Conservation (phyloP, 805 yeast species). For the Kockiozyma suomiensis region DNA sequence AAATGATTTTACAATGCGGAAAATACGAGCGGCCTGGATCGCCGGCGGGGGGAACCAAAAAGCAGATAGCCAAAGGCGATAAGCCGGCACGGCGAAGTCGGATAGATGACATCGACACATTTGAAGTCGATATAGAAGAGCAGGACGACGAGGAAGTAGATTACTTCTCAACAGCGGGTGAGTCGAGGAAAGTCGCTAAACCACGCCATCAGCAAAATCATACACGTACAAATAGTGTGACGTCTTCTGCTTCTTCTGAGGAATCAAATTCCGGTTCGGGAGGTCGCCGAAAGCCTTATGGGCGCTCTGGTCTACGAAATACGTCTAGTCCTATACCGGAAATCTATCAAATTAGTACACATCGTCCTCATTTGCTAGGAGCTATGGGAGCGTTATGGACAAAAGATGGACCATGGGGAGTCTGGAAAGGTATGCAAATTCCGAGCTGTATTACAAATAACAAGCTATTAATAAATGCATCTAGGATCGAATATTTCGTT, state of each 20-base stretch:
- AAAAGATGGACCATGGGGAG: constrained; percentile 64
- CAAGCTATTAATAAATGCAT: constrained; percentile 50
- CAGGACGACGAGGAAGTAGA: constrained; percentile 33
- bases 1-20: constrained; percentile 80
- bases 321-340: constrained; percentile 18
- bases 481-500: constrained; percentile 69
- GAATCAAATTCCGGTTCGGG: background rate
- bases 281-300: background rate
- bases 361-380: constrained; percentile 41
- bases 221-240: constrained; percentile 7
- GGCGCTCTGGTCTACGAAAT: background rate
- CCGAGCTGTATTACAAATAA: too few relatives aligned
- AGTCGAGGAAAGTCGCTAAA: background rate
- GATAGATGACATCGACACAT: constrained; percentile 26
- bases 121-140: constrained; percentile 17
- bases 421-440: constrained; percentile 53
- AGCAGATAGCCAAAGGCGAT: constrained; percentile 25
- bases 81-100: constrained; percentile 30
- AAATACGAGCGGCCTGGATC: constrained; percentile 39
- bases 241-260: constrained; percentile 12
- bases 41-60: background rate
- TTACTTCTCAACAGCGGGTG: constrained; percentile 31
- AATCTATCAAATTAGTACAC: constrained; percentile 28
- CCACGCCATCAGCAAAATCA: background rate
- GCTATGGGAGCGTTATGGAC: constrained; percentile 55